Conservation (phyloP, 805 yeast genomes). For the Yamadazyma akitaensis region DNA sequence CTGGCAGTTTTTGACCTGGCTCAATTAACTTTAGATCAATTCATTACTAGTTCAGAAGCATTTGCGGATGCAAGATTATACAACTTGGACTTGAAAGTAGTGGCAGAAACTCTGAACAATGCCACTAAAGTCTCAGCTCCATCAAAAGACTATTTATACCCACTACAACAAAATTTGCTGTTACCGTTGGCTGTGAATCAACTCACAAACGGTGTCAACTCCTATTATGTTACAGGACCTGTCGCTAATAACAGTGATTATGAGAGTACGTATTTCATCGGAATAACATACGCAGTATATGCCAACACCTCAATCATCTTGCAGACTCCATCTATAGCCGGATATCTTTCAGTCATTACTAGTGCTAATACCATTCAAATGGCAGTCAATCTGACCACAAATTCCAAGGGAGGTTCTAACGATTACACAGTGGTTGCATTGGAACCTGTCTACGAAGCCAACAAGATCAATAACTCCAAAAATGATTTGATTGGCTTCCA, state of each 20-base stretch:
- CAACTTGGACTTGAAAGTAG: slow-evolving; percentile 51
- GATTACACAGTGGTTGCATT: slow-evolving; percentile 34
- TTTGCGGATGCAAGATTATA: slow-evolving; percentile 66
- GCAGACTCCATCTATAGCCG: slow-evolving; percentile 57
- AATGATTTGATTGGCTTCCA: slow-evolving; percentile 45
- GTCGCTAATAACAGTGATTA: slow-evolving; percentile 33
- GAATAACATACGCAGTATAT: slow-evolving; percentile 74
- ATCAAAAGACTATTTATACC: slow-evolving; percentile 41
- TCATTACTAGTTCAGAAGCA: slow-evolving; percentile 58
- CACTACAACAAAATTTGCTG: slow-evolving; percentile 44
- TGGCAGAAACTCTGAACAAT: slow-evolving; percentile 37
- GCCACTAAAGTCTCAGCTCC: slow-evolving; percentile 23
- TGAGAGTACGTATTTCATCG: slow-evolving; percentile 50
- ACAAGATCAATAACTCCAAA: slow-evolving; percentile 27
- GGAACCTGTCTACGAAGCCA: slow-evolving; percentile 26
- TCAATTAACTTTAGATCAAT: slow-evolving; percentile 48
- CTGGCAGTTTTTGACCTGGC: slow-evolving; percentile 42
- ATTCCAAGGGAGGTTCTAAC: slow-evolving; percentile 5
- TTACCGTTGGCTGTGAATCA: slow-evolving; percentile 48
- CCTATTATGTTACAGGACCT: slow-evolving; percentile 62
- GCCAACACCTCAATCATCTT: slow-evolving; percentile 66
- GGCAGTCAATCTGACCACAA: slow-evolving; percentile 22
- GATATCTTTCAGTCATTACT: slow-evolving; percentile 62
- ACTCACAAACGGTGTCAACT: slow-evolving; percentile 14
- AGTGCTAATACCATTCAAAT: slow-evolving; percentile 29